phyloP scores from a whole-genome alignment of 2,329 filamentous ascomycete genomes.

The Aureobasidium sp. region DNA sequence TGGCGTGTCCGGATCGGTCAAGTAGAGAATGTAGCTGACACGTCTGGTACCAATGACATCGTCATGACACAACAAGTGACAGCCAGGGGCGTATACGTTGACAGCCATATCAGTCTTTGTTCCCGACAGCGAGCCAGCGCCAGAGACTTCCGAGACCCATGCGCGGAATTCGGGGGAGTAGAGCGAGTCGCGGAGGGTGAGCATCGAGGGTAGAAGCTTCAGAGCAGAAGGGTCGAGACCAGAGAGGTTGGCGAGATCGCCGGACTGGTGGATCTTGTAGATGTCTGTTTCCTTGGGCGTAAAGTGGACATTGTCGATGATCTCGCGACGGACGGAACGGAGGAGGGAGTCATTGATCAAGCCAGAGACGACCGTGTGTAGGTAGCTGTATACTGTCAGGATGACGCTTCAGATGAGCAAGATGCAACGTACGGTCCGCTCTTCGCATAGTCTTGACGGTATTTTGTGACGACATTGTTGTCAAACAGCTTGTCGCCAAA shows the following conservation, averaged over 20 bases:
- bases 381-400: slow-evolving; percentile 64
- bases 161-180: slow-evolving; percentile 92
- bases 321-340: slow-evolving; percentile 87
- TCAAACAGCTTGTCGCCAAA: slow-evolving; percentile 76
- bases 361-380: slow-evolving; percentile 88
- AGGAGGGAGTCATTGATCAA: slow-evolving; percentile 86
- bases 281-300: slow-evolving; percentile 99
- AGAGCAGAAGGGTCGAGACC: slow-evolving; percentile 90
- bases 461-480: slow-evolving; percentile 60
- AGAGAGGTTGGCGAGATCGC: slow-evolving; percentile 96
- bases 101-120: slow-evolving; percentile 99
- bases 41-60: slow-evolving; percentile 98
- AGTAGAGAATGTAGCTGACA: slow-evolving; percentile 97
- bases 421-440: slow-evolving; percentile 57
- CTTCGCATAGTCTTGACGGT: slow-evolving; percentile 67
- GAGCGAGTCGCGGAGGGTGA: slow-evolving; percentile 91
- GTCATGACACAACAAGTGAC: slow-evolving; percentile 96
- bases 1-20: slow-evolving; percentile 89
- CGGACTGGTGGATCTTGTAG: slow-evolving; percentile 99
- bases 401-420: too few relatives aligned
- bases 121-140: slow-evolving; percentile 87
- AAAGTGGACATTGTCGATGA: slow-evolving; percentile 89
- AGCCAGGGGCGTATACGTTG: slow-evolving; percentile 97
- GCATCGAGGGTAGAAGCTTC: slow-evolving; percentile 87
- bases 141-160: slow-evolving; percentile 89